Evolutionary conservation across 202 grass and related monocot genomes (phyloP).

Genomic region (Setaria viridis): DNA sequence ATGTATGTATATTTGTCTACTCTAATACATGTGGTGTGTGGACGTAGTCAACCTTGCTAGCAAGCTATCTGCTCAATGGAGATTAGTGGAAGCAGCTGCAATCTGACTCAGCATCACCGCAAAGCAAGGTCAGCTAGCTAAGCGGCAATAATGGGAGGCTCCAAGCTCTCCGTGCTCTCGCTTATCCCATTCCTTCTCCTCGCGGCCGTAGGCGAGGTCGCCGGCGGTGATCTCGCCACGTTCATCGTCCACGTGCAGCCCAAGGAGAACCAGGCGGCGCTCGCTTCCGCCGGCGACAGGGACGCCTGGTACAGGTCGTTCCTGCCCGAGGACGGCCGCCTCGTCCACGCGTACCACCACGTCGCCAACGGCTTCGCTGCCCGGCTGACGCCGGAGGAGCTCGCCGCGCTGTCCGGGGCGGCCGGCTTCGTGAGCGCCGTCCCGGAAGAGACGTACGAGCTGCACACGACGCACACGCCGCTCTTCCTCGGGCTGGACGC

Average conservation of each 20-base stretch:
- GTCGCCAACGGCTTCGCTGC: conserved; percentile 27
- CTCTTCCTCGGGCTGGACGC: background rate
- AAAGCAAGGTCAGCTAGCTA: background rate
- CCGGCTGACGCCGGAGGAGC: background rate
- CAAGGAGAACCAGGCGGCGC: background rate
- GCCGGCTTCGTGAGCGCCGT: background rate
- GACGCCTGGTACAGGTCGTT: conserved; percentile 19
- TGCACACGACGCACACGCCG: conserved; percentile 13
- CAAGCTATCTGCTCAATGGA: background rate
- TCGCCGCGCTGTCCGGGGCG: background rate
- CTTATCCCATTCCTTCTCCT: background rate
- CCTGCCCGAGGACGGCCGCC: background rate
- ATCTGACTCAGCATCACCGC: background rate
- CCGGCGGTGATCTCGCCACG: background rate
- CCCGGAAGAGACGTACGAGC: background rate
- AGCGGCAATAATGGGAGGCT: background rate
- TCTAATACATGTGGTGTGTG: too few relatives aligned
- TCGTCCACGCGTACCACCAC: conserved; percentile 13
- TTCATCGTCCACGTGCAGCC: conserved; percentile 25
- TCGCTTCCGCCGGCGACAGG: background rate
- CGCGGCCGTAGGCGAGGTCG: background rate
- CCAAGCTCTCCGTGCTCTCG: background rate
- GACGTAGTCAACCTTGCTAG: background rate
- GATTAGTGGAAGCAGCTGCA: background rate
- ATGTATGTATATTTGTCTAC: too few relatives aligned